A percentile compares a stretch with the other conserved stretches of the same genome.
phyloP scores from a whole-genome alignment of 176 grass and related monocot genomes.

The Themeda triandra region DNA sequence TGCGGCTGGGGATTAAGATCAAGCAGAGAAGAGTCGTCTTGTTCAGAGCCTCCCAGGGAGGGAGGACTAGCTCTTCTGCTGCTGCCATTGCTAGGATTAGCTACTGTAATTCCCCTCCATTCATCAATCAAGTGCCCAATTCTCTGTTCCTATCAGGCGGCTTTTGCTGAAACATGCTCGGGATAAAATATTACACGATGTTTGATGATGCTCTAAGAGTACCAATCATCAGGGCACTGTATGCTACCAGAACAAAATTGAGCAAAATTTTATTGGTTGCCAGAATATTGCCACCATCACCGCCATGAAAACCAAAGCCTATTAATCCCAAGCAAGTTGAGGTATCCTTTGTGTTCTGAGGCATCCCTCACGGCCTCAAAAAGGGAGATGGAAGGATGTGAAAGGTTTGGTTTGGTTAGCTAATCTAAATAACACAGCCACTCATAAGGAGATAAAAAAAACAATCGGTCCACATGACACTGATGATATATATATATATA shows the following conservation, averaged over 20 bases:
- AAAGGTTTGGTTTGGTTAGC: neutral
- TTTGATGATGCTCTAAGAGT: neutral
- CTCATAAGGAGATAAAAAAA: neutral
- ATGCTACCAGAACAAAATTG: neutral
- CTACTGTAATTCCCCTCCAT: too few relatives aligned
- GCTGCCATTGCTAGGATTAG: too few relatives aligned
- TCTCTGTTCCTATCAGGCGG: too few relatives aligned
- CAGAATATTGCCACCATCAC: neutral
- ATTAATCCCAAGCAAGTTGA: neutral
- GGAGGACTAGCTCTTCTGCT: too few relatives aligned
- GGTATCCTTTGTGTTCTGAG: neutral
- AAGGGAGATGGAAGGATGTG: neutral
- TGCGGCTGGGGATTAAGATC: too few relatives aligned
- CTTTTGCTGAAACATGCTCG: neutral
- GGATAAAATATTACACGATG: neutral
- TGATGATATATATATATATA: conserved; percentile 11
- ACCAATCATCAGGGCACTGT: neutral
- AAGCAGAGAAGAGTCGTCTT: too few relatives aligned
- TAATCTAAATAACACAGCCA: neutral
- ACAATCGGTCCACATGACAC: neutral
- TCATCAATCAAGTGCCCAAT: too few relatives aligned
- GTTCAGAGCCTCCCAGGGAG: too few relatives aligned
- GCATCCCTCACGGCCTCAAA: neutral
- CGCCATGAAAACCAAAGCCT: neutral
- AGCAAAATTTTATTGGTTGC: neutral